These are phyloP conservation scores for Anisodus tanguticus DNA, from an alignment of 257 asterid species.

Conservation along the genomic window DNA sequence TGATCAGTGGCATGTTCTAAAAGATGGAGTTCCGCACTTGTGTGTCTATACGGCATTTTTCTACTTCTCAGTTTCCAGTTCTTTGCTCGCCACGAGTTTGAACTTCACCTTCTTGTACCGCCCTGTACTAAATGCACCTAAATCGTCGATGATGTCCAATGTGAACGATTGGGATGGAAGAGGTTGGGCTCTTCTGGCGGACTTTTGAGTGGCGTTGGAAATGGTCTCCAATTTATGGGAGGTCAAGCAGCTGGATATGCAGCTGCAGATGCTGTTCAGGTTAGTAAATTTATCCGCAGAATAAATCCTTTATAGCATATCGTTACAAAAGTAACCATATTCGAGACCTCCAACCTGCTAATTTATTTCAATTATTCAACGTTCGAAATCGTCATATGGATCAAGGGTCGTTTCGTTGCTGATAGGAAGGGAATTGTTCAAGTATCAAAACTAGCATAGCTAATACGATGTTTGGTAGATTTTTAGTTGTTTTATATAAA, in stretches of 20 bases:
- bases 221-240: conserved; percentile 98
- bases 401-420: too few species aligned
- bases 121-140: conserved; percentile 70
- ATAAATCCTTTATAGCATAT: background rate
- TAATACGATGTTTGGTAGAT: too few species aligned
- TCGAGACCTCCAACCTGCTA: background rate
- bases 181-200: conserved; percentile 95
- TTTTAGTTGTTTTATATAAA: too few species aligned
- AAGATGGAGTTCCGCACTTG: conserved; percentile 67
- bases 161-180: conserved; percentile 80
- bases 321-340: background rate
- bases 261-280: conserved; percentile 99
- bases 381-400: background rate
- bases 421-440: too few species aligned
- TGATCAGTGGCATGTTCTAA: conserved; percentile 76
- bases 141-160: conserved; percentile 70
- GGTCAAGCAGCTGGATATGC: conserved; percentile 99
- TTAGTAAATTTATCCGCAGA: conserved; percentile 29
- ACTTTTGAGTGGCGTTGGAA: conserved; percentile 83
- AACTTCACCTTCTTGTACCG: conserved; percentile 70
- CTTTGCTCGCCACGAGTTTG: conserved; percentile 66
- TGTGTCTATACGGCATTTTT: conserved; percentile 87
- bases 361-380: background rate
- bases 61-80: conserved; percentile 88
- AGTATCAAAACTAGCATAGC: too few species aligned